Base-by-base conservation (phyloP, 2,329 filamentous ascomycete species). In the Phialophora verrucosa region DNA sequence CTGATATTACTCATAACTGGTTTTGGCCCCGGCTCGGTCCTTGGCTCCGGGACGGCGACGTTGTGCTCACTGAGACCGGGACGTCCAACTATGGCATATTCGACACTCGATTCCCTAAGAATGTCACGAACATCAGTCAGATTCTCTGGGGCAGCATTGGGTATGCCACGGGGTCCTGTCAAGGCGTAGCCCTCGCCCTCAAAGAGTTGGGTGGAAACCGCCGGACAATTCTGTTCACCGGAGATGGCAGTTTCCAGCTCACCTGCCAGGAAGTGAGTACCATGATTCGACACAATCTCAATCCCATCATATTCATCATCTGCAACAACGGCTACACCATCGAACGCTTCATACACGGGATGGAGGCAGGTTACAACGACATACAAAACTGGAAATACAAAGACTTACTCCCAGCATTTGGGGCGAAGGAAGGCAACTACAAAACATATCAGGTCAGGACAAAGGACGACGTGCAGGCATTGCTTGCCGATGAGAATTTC, bases 381-480 rank as follows among this genome's bases (percentile, higher is more conserved):
- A 79, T 83, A 17, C 77, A 79, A 14, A 74, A 78, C 0, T 87
- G 84, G 85, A 77, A 81, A 47, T 83, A 87, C 66, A 78, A 82
- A 11, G 76, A 82, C 53, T 82, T 83, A 6, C 78, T 82, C 35
- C 32, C 63, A 8, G 69, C 63, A 25, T 73, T 72, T 65, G 72
- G 72, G 20, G 72, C 72, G 14, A 53, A 63, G 32, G 72, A 69
- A 25, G 59, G 59, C 31, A 72, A 55, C 20, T 73, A 85, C 69
- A 84, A 85, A 76, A 91, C 86, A 54, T 90, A 89, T 76, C 81
- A 86, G 55, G 83, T 92, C 71, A 89, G 87, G 79, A 92, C 88
- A 23, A 89, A 70, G 64, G 68, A 59, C 2, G 70, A 73, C 3
- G 57, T 73, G 14, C 44, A 68, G 27, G 63, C 65, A 27, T 54